Percentiles rank a stretch among this genome's conserved stretches.
Evolutionary conservation across 352 stramenopile species (phyloP).

Genomic region (Phytophthora pluvialis): DNA sequence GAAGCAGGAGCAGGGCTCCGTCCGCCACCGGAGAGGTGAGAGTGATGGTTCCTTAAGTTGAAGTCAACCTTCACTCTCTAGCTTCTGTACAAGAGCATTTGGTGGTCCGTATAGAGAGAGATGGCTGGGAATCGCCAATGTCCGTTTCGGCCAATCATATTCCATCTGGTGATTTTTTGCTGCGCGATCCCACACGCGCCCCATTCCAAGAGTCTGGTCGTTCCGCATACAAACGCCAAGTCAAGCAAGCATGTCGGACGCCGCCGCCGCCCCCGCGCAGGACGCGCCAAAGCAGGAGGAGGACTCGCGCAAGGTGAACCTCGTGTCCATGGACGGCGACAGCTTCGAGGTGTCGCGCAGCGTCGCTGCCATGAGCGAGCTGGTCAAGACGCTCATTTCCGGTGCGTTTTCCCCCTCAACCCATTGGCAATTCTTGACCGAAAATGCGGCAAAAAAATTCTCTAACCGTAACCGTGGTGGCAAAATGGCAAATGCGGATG

Average conservation of each 20-base stretch:
- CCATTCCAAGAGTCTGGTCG: conserved; percentile 27
- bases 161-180: background rate
- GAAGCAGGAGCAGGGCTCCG: conserved; percentile 1
- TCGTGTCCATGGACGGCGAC: conserved; percentile 96
- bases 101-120: conserved; percentile 8
- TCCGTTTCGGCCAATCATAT: conserved; percentile 8
- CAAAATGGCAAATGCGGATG: background rate
- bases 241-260: conserved; percentile 60
- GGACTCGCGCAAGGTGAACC: conserved; percentile 83
- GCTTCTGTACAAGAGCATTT: conserved; percentile 10
- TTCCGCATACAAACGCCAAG: conserved; percentile 29
- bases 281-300: conserved; percentile 69
- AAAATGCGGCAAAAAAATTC: conserved; percentile 1
- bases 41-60: conserved; percentile 7
- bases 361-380: conserved; percentile 97
- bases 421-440: conserved; percentile 2
- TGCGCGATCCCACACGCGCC: background rate
- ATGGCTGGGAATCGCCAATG: background rate
- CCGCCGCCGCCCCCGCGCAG: conserved; percentile 39
- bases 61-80: conserved; percentile 20
- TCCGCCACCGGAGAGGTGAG: conserved; percentile 3
- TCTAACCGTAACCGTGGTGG: background rate
- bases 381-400: conserved; percentile 98
- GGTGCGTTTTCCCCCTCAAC: conserved; percentile 47
- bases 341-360: conserved; percentile 94